Evolutionary conservation across 1,139 yeast species (phyloP).

Genomic region (Starmera stellimalicola): DNA sequence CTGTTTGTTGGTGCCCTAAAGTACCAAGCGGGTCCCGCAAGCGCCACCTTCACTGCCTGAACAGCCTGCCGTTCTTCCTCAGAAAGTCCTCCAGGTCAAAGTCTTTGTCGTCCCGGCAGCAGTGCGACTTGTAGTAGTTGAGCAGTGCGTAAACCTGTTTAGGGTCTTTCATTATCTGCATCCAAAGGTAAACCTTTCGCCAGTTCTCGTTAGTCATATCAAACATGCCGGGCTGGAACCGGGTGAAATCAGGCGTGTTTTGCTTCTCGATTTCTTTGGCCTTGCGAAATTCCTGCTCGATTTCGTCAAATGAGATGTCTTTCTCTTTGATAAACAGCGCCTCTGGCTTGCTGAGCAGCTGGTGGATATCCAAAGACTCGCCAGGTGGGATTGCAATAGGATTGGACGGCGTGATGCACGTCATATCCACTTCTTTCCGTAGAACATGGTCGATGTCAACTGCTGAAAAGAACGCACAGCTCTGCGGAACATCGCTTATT

Average conservation of each 20-base stretch:
- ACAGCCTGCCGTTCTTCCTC: too few species aligned
- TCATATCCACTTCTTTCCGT: slow-evolving; percentile 81
- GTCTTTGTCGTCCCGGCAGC: too few species aligned
- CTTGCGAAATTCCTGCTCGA: neutral
- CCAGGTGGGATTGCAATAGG: slow-evolving; percentile 69
- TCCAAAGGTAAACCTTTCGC: neutral
- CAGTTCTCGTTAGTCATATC: neutral
- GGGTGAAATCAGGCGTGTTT: too few species aligned
- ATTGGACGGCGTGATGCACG: slow-evolving; percentile 87
- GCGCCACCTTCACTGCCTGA: too few species aligned
- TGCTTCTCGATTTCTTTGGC: neutral
- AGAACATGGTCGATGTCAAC: slow-evolving; percentile 85
- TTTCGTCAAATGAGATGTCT: neutral
- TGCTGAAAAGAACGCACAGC: slow-evolving; percentile 91
- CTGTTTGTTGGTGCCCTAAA: too few species aligned
- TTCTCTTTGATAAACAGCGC: slow-evolving; percentile 14
- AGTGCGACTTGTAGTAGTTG: too few species aligned
- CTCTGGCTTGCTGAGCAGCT: slow-evolving; percentile 33
- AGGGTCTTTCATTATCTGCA: neutral
- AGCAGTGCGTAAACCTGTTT: too few species aligned
- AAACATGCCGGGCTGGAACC: neutral
- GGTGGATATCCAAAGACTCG: slow-evolving; percentile 54
- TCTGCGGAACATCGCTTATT: slow-evolving; percentile 80
- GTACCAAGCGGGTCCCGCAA: too few species aligned
- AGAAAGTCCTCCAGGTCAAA: too few species aligned